Conservation (phyloP, 2,329 filamentous ascomycete species). For the Tolypocladium pustulatum region DNA sequence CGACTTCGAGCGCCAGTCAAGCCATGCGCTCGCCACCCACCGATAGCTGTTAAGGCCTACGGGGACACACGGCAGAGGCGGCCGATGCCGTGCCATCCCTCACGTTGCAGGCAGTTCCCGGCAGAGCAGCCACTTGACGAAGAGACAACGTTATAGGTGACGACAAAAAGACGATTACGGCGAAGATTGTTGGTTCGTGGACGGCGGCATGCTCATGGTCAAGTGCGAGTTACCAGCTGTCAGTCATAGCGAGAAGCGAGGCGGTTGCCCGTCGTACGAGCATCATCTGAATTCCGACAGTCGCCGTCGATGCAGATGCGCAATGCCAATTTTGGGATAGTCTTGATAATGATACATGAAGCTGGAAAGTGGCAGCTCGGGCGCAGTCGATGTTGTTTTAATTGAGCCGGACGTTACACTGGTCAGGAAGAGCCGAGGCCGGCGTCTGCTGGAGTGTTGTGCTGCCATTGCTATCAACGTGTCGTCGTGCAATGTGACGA, state of each 20-base stretch:
- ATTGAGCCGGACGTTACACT: slow-evolving; percentile 22
- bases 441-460: slow-evolving; percentile 22
- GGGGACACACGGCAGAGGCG: neutral
- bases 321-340: slow-evolving; percentile 13
- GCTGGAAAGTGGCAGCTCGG: slow-evolving; percentile 15
- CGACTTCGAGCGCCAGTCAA: neutral
- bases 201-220: slow-evolving; percentile 21
- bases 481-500: slow-evolving; percentile 25
- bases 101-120: neutral
- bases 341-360: slow-evolving; percentile 17
- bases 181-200: slow-evolving; percentile 16
- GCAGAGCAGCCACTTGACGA: neutral
- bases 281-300: slow-evolving; percentile 12
- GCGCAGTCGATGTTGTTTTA: slow-evolving; percentile 21
- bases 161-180: slow-evolving; percentile 19
- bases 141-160: slow-evolving; percentile 4
- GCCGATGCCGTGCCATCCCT: neutral
- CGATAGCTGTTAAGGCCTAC: neutral
- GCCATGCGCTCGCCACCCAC: neutral
- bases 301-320: slow-evolving; percentile 14
- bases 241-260: slow-evolving; percentile 14
- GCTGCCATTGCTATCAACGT: slow-evolving; percentile 26
- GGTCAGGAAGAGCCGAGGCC: slow-evolving; percentile 19
- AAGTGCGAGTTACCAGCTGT: slow-evolving; percentile 17
- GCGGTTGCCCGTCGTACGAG: slow-evolving; percentile 5